Evolutionary conservation across 768 basidiomycete species (phyloP), one percentile per base, ranked within the genome.

Genomic region (Coprinopsis strossmayeri): DNA sequence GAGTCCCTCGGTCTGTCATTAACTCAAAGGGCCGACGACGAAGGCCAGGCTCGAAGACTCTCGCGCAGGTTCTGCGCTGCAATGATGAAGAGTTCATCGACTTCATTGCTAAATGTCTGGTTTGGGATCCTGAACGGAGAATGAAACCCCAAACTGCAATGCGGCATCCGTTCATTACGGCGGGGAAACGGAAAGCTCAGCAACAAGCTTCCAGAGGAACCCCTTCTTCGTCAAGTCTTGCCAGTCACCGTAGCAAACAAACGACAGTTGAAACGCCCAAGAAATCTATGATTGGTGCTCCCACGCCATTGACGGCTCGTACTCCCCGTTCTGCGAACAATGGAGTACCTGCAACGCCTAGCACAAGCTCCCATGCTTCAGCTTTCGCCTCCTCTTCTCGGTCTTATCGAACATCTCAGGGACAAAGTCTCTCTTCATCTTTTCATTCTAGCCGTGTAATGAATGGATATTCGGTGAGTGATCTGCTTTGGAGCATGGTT

Each of bases 121-220:
- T 89, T 24, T 99, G 94, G 94, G 96, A 99, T 69, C 96, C 96
- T 7, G 95, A 98, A 58, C 80, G 90, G 44, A 80, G 96, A 26
- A 77, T 99, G 62, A 98, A 96, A 64, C 95, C 95, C 3, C 87
- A 92, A 57, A 78, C 87, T 9, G 95, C 95, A 0, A 65, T 97
- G 70, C 82, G 92, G 20, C 95, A 97, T 67, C 87, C 89, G 10
- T 97, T 92, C 69, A 75, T 96, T 50, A 72, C 82, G 17, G 77
- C 81, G 21, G 80, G 87, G 42, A 56, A 45, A 24, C 76, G 79
- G 41, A 78, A 77, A 46, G 55, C 66, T 17, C 84, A 79, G 61
- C 59, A 70, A 5, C 61, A 70, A 12, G 68, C 66, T 28, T 65
- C 74, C 2, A 86, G 75, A 61, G 64, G 76, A n/a, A 66, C 78